Percentiles rank a stretch among this genome's conserved stretches.
Conservation (phyloP, 192 early-diverging fungal genomes). For the Phlyctochytrium bullatum region DNA sequence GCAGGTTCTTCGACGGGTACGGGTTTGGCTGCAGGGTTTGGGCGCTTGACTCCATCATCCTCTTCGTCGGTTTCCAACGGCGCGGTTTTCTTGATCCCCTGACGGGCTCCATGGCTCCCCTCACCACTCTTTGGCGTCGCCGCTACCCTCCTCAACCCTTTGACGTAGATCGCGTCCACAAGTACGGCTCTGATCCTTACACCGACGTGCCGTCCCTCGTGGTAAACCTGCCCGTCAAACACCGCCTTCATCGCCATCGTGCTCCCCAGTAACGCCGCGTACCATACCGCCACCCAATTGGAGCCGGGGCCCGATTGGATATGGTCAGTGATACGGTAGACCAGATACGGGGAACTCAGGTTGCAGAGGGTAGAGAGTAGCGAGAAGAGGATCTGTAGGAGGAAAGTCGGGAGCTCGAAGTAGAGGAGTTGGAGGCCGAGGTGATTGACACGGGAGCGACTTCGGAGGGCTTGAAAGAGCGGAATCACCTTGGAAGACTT, state of each 20-base stretch:
- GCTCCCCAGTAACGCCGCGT: not conserved
- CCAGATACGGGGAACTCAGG: conserved; percentile 40
- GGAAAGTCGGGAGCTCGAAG: conserved; percentile 7
- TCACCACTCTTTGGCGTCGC: not conserved
- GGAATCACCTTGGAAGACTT: not conserved
- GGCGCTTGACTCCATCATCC: conserved; percentile 8
- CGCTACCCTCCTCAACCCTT: conserved; percentile 28
- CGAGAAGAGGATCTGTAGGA: conserved; percentile 27
- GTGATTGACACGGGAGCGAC: not conserved
- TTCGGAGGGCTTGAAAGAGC: not conserved
- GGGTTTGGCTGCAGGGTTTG: not conserved
- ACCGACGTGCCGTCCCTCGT: conserved; percentile 29
- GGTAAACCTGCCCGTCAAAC: conserved; percentile 38
- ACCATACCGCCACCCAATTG: not conserved
- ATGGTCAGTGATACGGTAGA: conserved; percentile 25
- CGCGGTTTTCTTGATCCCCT: conserved; percentile 17
- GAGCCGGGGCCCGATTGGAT: not conserved
- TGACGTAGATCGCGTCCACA: conserved; percentile 40
- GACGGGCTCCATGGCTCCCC: not conserved
- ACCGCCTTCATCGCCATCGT: conserved; percentile 15
- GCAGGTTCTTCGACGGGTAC: not conserved
- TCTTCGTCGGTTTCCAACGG: conserved; percentile 23
- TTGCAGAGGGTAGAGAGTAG: conserved; percentile 14
- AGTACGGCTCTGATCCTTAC: conserved; percentile 31
- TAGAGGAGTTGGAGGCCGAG: conserved; percentile 6